Conservation (phyloP, 2,329 filamentous ascomycete genomes). For the Coniochaeta sp. region DNA sequence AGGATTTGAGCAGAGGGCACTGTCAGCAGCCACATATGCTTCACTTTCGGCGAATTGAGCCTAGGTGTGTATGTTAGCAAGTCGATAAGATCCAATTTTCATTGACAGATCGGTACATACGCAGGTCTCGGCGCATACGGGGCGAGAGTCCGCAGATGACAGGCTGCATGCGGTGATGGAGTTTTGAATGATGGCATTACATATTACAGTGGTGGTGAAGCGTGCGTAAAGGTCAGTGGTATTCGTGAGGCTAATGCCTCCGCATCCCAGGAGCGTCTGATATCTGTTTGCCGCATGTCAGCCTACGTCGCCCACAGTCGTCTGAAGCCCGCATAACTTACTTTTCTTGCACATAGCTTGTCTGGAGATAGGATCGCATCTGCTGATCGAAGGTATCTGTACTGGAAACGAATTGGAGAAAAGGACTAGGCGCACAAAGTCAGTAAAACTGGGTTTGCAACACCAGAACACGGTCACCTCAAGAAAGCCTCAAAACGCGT, state of each 20-base stretch:
- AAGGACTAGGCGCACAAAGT: conserved; percentile 52
- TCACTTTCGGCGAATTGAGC: conserved; percentile 84
- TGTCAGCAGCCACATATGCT: conserved; percentile 71
- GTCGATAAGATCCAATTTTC: not conserved
- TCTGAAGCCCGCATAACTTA: conserved; percentile 34
- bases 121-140: conserved; percentile 85
- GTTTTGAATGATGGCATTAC: conserved; percentile 89
- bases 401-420: conserved; percentile 74
- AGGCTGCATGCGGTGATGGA: conserved; percentile 66
- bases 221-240: conserved; percentile 81
- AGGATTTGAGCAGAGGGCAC: conserved; percentile 61
- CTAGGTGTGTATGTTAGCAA: conserved; percentile 30
- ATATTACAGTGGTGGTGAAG: conserved; percentile 86
- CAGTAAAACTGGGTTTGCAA: not conserved
- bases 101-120: conserved; percentile 36
- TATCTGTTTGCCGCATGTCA: conserved; percentile 51
- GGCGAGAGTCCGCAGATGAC: conserved; percentile 54
- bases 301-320: not conserved
- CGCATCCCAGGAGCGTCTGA: conserved; percentile 71
- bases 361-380: conserved; percentile 64
- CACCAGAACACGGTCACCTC: not conserved
- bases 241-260: conserved; percentile 67
- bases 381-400: conserved; percentile 69
- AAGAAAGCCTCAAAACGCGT: too few species aligned
- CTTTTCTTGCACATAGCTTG: conserved; percentile 70